Conservation (phyloP, 768 basidiomycete species). For the Tricholomella constricta region DNA sequence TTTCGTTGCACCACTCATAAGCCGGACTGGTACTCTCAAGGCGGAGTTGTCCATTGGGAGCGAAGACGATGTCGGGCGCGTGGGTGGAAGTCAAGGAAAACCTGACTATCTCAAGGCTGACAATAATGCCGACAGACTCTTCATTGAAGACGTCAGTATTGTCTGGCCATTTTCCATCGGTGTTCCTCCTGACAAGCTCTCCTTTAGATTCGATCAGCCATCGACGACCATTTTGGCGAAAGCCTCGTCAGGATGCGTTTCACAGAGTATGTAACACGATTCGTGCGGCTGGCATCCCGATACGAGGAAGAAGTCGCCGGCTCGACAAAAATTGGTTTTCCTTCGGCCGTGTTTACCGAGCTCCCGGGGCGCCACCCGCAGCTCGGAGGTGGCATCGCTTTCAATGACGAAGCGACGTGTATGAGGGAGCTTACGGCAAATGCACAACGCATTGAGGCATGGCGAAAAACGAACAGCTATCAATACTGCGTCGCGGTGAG, state of each 20-base stretch:
- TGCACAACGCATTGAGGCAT: slow-evolving; percentile 88
- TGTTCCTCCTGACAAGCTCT: slow-evolving; percentile 3
- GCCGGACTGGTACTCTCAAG: slow-evolving; percentile 63
- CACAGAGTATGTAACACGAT: slow-evolving; percentile 84
- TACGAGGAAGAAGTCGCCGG: slow-evolving; percentile 89
- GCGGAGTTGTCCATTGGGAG: slow-evolving; percentile 62
- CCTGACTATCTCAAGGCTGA: slow-evolving; percentile 60
- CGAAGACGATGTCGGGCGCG: slow-evolving; percentile 73
- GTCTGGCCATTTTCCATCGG: background rate
- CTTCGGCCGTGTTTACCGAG: slow-evolving; percentile 55
- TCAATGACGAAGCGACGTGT: slow-evolving; percentile 68
- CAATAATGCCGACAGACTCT: slow-evolving; percentile 72
- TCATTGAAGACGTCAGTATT: slow-evolving; percentile 88
- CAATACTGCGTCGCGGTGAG: slow-evolving; percentile 66
- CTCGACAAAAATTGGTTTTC: slow-evolving; percentile 74
- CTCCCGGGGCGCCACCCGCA: slow-evolving; percentile 43
- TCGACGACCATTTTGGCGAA: slow-evolving; percentile 93
- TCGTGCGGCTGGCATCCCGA: slow-evolving; percentile 85
- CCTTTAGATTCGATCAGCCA: slow-evolving; percentile 76
- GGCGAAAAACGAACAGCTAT: slow-evolving; percentile 85
- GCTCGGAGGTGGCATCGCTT: slow-evolving; percentile 82
- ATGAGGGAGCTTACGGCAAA: slow-evolving; percentile 74
- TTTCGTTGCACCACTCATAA: slow-evolving; percentile 44
- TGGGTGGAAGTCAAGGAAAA: slow-evolving; percentile 53
- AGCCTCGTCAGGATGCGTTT: slow-evolving; percentile 84